These are phyloP conservation scores for Saccharomyces uvarum DNA, from an alignment of 1,139 yeast genomes.

Conservation along the genomic window DNA sequence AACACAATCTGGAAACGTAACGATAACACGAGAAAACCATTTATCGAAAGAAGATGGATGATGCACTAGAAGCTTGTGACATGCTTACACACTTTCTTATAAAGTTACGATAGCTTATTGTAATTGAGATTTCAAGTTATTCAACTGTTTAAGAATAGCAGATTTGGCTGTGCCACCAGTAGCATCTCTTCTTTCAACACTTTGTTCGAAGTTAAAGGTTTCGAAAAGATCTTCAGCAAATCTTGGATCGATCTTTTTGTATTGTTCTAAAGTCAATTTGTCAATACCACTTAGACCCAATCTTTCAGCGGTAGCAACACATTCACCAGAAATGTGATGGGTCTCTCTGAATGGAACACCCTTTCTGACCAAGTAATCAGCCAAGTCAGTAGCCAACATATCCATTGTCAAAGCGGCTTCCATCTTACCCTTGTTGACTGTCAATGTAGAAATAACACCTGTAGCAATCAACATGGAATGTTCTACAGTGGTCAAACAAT, in stretches of 20 bases:
- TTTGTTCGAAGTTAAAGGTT: conserved; percentile 81
- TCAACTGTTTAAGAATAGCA: conserved; percentile 75
- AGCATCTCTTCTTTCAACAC: conserved; percentile 94
- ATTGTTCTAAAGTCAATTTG: conserved; percentile 67
- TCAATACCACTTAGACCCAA: conserved; percentile 71
- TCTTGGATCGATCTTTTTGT: conserved; percentile 67
- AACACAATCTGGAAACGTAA: neutral
- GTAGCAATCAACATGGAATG: conserved; percentile 92
- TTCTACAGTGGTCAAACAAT: conserved; percentile 80
- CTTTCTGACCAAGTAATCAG: conserved; percentile 92
- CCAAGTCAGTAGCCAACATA: conserved; percentile 97
- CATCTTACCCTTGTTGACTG: conserved; percentile 69
- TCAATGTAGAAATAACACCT: conserved; percentile 85
- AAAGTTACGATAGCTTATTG: neutral
- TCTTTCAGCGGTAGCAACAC: conserved; percentile 86
- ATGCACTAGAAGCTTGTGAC: neutral
- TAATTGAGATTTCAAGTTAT: conserved; percentile 36
- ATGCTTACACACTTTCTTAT: neutral
- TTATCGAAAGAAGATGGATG: neutral
- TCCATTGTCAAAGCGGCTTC: conserved; percentile 89
- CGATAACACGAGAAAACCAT: neutral
- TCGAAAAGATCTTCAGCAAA: conserved; percentile 74
- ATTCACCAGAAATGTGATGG: conserved; percentile 95
- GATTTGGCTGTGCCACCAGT: conserved; percentile 93
- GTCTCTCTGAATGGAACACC: conserved; percentile 99